Evolutionary conservation across 371 early-diverging fungal species (phyloP).

Genomic region (Mucor plumbeus): DNA sequence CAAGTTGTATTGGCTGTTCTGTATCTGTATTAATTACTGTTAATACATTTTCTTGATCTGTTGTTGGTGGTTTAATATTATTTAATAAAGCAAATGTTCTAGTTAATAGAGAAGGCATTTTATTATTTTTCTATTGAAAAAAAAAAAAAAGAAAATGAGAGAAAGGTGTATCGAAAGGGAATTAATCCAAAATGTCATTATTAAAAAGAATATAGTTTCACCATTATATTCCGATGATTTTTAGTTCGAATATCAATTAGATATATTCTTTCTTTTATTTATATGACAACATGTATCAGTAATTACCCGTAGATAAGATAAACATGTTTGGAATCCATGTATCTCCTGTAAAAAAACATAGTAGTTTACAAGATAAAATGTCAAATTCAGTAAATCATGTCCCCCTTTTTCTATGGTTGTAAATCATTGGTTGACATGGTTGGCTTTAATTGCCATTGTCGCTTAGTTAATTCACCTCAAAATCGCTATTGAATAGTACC

Average conservation of each 20-base stretch:
- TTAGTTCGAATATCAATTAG: slow-evolving; percentile 14
- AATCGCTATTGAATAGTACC: not conserved
- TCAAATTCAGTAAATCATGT: too few relatives aligned
- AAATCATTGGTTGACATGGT: too few relatives aligned
- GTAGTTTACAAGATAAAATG: too few relatives aligned
- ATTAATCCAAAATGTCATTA: not conserved
- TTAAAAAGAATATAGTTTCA: not conserved
- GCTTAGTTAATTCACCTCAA: not conserved
- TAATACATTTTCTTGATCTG: not conserved
- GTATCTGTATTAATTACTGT: not conserved
- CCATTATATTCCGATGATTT: slow-evolving; percentile 7
- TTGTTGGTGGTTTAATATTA: slow-evolving; percentile 29
- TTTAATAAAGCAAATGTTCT: slow-evolving; percentile 31
- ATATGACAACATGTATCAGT: not conserved
- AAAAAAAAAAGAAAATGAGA: slow-evolving; percentile 2
- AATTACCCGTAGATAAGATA: not conserved
- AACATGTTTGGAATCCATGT: not conserved
- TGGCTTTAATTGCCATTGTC: not conserved
- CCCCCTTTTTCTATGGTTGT: too few relatives aligned
- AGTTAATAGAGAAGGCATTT: slow-evolving; percentile 31
- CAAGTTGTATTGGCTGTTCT: not conserved
- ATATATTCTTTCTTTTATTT: not conserved
- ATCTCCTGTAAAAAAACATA: not conserved
- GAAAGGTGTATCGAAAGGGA: slow-evolving; percentile 7
- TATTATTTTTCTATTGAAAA: not conserved